A percentile compares a stretch with the other conserved stretches of the same genome.
Conservation (phyloP, 352 stramenopile genomes). For the Phytophthora chlamydospora region DNA sequence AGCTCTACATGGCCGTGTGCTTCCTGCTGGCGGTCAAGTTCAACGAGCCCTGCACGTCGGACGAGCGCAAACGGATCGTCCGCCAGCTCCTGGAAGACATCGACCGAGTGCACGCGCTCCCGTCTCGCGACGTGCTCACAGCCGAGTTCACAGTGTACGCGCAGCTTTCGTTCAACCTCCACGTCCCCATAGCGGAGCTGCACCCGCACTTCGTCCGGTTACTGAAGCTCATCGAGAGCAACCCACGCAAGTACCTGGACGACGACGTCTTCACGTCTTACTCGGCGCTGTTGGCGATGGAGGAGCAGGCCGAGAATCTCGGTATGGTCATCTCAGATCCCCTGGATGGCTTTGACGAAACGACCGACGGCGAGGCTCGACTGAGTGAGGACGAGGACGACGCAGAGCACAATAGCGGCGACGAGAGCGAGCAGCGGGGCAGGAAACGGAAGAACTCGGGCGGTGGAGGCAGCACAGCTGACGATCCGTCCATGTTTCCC, state of each 20-base stretch:
- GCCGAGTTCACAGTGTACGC: slow-evolving; percentile 92
- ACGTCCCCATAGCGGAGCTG: slow-evolving; percentile 79
- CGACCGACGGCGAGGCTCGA: slow-evolving; percentile 63
- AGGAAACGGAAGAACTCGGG: slow-evolving; percentile 37
- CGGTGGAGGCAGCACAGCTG: slow-evolving; percentile 19
- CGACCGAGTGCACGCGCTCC: slow-evolving; percentile 78
- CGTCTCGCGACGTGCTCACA: slow-evolving; percentile 85
- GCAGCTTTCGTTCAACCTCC: slow-evolving; percentile 89
- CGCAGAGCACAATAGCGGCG: slow-evolving; percentile 19
- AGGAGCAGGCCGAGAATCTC: slow-evolving; percentile 58
- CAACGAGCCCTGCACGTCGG: slow-evolving; percentile 79
- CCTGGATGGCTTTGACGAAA: slow-evolving; percentile 57
- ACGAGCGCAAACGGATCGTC: slow-evolving; percentile 67
- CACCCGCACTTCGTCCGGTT: slow-evolving; percentile 89
- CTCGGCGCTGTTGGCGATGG: slow-evolving; percentile 69
- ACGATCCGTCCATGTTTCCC: slow-evolving; percentile 57
- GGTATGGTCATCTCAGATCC: slow-evolving; percentile 35
- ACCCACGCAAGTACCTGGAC: slow-evolving; percentile 89
- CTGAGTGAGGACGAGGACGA: slow-evolving; percentile 77
- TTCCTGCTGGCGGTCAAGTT: slow-evolving; percentile 95
- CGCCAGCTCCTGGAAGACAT: slow-evolving; percentile 80
- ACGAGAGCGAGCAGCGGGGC: slow-evolving; percentile 36
- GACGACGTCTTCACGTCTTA: slow-evolving; percentile 86
- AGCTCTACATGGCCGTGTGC: slow-evolving; percentile 96
- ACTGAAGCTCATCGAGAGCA: slow-evolving; percentile 88